These are phyloP conservation scores for Pyrus pyrifolia DNA, from an alignment of 306 rosid genomes.

Conservation along the genomic window DNA sequence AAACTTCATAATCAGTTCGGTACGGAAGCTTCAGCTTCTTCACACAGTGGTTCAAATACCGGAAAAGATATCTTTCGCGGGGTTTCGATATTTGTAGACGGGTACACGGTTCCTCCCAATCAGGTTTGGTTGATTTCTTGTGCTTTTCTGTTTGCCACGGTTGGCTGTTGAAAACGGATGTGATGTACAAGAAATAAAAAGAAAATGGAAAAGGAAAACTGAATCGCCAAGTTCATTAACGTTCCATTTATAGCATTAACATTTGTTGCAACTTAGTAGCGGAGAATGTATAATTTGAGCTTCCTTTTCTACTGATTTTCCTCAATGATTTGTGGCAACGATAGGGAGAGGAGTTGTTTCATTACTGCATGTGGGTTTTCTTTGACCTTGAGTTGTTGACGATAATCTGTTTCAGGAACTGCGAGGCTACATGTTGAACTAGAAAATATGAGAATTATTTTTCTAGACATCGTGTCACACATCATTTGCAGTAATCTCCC, in stretches of 20 bases:
- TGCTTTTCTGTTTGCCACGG: not conserved
- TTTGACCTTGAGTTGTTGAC: not conserved
- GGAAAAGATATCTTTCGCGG: conserved; percentile 51
- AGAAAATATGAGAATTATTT: conserved; percentile 84
- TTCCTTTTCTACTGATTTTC: not conserved
- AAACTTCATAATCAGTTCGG: conserved; percentile 73
- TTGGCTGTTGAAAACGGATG: conserved; percentile 2
- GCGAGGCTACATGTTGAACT: conserved; percentile 66
- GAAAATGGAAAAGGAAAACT: not conserved
- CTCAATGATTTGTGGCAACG: not conserved
- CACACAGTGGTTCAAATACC: conserved; percentile 24
- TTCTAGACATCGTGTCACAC: conserved; percentile 70
- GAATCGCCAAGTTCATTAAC: not conserved
- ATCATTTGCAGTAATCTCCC: conserved; percentile 88
- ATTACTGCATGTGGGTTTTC: not conserved
- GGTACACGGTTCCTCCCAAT: conserved; percentile 80
- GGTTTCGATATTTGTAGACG: conserved; percentile 84
- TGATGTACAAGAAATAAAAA: not conserved
- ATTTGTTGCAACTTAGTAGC: not conserved
- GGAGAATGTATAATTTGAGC: not conserved
- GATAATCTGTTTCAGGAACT: conserved; percentile 55
- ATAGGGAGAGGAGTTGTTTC: not conserved
- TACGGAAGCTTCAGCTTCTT: conserved; percentile 48
- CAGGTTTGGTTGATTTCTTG: conserved; percentile 39
- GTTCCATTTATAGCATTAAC: not conserved